Evolutionary conservation across 164 flowering plant species (phyloP), one percentile per base, ranked within the genome.

Genomic region (Sedum album): DNA sequence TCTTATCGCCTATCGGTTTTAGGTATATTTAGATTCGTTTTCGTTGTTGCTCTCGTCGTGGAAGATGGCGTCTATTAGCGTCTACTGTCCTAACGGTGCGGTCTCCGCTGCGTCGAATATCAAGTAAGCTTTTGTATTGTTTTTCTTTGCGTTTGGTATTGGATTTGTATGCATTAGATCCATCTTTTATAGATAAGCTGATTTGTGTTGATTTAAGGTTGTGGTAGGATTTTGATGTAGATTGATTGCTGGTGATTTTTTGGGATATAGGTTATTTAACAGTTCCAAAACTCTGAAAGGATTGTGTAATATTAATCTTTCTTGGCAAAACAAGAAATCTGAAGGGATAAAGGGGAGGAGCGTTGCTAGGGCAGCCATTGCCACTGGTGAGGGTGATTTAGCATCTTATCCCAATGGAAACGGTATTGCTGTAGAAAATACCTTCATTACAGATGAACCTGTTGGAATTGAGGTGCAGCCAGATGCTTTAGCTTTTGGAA

Each of bases 401-500:
- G 49, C 78, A 42, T 73, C 81, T 1, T 72, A 70, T 71, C 33
- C 84, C 33, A 78, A 69, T 65, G 69, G 72, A 25, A 73, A 51
- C 57, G 35, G 31, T 55, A 67, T 51, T 67, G 57, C 70, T 6
- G 68, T 63, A 23, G 62, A 69, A 39, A 73, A 66, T 68, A 41
- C 63, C 61, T 70, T 72, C 18, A 13, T 67, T 20, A 68, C 38
- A 63, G 75, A 73, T 60, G 71, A 69, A 7, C 68, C 79, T 31
- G 75, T 71, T 70, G 82, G 82, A 39, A 67, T 79, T 67, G 82
- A 79, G 66, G 20, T 73, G 64, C 81, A 83, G 53, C 69, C 86
- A 64, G 86, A 83, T 76, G 75, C 82, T 25, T 42, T 77, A 68
- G 77, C 77, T 28, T 80, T 85, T 68, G 92, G 82, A 68, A 76